Conservation (phyloP, 345 rosid species). For the Lepidium didymum region DNA sequence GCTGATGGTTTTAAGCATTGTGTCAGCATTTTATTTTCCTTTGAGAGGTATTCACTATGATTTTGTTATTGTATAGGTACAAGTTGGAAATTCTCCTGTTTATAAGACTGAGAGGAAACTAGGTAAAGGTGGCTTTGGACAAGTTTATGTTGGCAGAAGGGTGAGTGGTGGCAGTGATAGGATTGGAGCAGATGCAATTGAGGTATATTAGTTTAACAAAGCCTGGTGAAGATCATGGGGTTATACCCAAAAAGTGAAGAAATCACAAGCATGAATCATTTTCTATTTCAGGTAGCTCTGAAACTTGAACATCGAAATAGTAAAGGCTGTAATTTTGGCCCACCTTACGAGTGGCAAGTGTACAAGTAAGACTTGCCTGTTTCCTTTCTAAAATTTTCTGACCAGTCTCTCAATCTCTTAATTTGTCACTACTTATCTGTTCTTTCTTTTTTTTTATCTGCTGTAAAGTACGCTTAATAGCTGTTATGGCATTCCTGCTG, state of each 20-base stretch:
- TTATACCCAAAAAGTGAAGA: not conserved
- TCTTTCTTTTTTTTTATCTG: not conserved
- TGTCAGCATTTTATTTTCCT: not conserved
- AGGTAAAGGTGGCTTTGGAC: conserved; percentile 99
- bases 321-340: conserved; percentile 96
- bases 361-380: conserved; percentile 51
- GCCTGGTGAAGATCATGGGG: not conserved
- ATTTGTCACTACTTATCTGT: conserved; percentile 7
- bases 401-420: not conserved
- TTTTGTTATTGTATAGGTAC: conserved; percentile 47
- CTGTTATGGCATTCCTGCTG: conserved; percentile 84
- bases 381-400: not conserved
- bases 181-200: conserved; percentile 73
- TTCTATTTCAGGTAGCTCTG: conserved; percentile 71
- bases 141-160: conserved; percentile 92
- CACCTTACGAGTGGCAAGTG: conserved; percentile 97
- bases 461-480: conserved; percentile 51
- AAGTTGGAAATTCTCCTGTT: conserved; percentile 81
- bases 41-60: conserved; percentile 2
- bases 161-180: conserved; percentile 59
- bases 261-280: not conserved
- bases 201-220: conserved; percentile 35
- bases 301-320: conserved; percentile 92
- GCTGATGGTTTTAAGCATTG: not conserved
- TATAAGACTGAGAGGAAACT: conserved; percentile 80